Conservation (phyloP, 352 stramenopile species). For the Globisporangium heterothallicum region DNA sequence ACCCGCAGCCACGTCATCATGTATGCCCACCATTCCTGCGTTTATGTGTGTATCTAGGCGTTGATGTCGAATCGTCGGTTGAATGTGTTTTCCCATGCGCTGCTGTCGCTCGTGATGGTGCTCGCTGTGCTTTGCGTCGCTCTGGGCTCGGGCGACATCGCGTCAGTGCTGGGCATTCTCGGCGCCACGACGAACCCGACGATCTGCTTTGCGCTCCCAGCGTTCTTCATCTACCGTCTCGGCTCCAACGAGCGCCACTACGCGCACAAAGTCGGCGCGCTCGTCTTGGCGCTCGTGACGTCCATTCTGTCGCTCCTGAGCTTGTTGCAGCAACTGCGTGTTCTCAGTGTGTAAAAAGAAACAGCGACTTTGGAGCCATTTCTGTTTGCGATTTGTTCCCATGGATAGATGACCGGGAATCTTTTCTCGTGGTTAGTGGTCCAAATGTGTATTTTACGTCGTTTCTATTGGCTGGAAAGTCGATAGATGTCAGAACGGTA, state of each 20-base stretch:
- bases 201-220: constrained; percentile 86
- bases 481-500: no score
- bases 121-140: constrained; percentile 53
- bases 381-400: not conserved
- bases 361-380: not conserved
- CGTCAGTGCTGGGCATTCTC: constrained; percentile 76
- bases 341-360: not conserved
- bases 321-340: constrained; percentile 41
- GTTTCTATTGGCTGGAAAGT: constrained; percentile 1
- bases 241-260: constrained; percentile 28
- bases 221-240: constrained; percentile 66
- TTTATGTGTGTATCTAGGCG: constrained; percentile 14
- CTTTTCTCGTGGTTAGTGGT: no score
- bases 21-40: no score
- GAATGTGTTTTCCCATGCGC: constrained; percentile 36
- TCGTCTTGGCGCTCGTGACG: constrained; percentile 38
- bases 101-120: constrained; percentile 34
- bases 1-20: constrained; percentile 3
- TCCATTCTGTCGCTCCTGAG: constrained; percentile 47
- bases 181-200: constrained; percentile 82
- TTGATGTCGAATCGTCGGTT: constrained; percentile 45
- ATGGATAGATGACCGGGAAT: no score
- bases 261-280: constrained; percentile 36
- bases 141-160: constrained; percentile 74
- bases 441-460: not conserved